phyloP scores from a whole-genome alignment of 257 asterid species.

The Apocynum venetum region DNA sequence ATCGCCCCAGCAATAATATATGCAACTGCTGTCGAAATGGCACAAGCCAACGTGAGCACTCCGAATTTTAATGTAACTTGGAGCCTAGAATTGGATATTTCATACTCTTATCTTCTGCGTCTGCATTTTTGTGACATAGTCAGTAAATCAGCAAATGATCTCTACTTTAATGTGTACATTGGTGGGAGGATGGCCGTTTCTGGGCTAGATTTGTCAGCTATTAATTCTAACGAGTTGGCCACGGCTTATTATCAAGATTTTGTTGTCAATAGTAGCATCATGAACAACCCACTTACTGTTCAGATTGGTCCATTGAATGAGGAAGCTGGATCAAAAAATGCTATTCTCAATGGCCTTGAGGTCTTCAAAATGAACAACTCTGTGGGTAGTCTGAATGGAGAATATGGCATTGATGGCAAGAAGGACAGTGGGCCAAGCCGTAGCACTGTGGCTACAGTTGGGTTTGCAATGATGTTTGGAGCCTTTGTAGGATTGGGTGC shows the following conservation, averaged over 20 bases:
- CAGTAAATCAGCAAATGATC: conserved; percentile 70
- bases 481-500: conserved; percentile 86
- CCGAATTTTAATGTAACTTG: conserved; percentile 80
- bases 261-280: conserved; percentile 32
- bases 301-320: conserved; percentile 40
- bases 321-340: conserved; percentile 33
- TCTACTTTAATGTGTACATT: conserved; percentile 78
- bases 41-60: conserved; percentile 47
- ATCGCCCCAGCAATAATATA: conserved; percentile 79
- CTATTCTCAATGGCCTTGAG: conserved; percentile 43
- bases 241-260: conserved; percentile 39
- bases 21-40: conserved; percentile 75
- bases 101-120: conserved; percentile 69
- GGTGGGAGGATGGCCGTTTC: conserved; percentile 60
- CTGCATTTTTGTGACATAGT: conserved; percentile 83
- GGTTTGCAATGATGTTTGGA: conserved; percentile 96
- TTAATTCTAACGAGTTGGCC: conserved; percentile 22
- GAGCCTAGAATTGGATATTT: conserved; percentile 54
- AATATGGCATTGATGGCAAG: conserved; percentile 35
- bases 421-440: conserved; percentile 20
- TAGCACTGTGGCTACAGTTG: conserved; percentile 74
- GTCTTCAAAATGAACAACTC: conserved; percentile 41
- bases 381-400: conserved; percentile 42
- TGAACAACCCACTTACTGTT: conserved; percentile 28
- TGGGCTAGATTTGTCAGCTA: conserved; percentile 34